These are phyloP conservation scores for Ilyonectria robusta DNA, from an alignment of 2,329 filamentous ascomycete species.

Conservation along the genomic window DNA sequence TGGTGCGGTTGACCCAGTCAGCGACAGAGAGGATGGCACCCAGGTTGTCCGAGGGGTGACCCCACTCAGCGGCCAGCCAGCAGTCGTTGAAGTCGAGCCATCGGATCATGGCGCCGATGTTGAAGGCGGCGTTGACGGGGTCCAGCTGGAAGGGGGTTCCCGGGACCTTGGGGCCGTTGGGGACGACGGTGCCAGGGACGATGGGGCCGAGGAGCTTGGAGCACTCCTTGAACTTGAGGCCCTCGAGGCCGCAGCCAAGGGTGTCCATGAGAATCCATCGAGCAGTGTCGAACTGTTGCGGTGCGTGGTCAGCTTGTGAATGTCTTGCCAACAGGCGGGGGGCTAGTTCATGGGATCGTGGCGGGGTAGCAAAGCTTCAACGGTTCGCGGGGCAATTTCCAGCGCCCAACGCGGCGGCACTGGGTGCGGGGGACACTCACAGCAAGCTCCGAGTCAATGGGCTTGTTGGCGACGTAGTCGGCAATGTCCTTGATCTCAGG, in stretches of 20 bases:
- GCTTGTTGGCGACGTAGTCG: conserved; percentile 92
- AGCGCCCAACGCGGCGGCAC: not conserved
- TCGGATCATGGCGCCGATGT: conserved; percentile 98
- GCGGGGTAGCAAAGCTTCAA: conserved; percentile 31
- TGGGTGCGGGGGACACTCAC: conserved; percentile 68
- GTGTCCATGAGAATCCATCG: conserved; percentile 98
- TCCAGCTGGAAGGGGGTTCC: conserved; percentile 96
- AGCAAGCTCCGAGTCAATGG: conserved; percentile 91
- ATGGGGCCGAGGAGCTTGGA: conserved; percentile 93
- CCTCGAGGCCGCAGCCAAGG: conserved; percentile 95
- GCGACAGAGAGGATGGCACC: conserved; percentile 96
- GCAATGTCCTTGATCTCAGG: conserved; percentile 96
- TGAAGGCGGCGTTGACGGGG: conserved; percentile 96
- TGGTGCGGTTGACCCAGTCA: conserved; percentile 96
- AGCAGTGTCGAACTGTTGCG: conserved; percentile 87
- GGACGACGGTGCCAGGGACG: conserved; percentile 90
- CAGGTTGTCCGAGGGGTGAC: conserved; percentile 97
- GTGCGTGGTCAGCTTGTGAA: conserved; percentile 23
- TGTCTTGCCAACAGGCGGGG: conserved; percentile 14
- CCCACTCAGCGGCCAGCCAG: conserved; percentile 99
- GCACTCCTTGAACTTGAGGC: conserved; percentile 95
- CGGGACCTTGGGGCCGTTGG: conserved; percentile 91
- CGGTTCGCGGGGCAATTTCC: conserved; percentile 16
- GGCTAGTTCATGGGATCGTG: conserved; percentile 23
- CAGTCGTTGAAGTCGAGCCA: conserved; percentile 99